Evolutionary conservation across 331 rosid genomes (phyloP), one percentile per base, ranked within the genome.

Genomic region (Pyracantha coccinea): DNA sequence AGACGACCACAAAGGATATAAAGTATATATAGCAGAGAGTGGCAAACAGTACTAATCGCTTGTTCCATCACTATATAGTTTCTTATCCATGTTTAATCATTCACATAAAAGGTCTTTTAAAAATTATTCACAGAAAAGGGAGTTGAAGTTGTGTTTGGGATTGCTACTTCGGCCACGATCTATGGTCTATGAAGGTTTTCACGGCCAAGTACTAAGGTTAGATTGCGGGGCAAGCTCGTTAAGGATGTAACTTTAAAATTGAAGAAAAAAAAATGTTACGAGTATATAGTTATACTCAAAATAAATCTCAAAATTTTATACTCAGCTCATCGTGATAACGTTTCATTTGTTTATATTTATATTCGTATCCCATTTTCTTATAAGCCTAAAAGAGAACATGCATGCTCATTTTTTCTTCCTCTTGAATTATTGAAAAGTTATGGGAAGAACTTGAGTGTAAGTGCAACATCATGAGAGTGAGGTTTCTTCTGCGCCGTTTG

Each of bases 381-480:
- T 35, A 35, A 35, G 13, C 44, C 8, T 35, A 35, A 35, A 9
- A 2, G 4, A 35, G 44, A 35, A 35, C 44, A 35, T 35, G 44
- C 44, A 35, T 35, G 44, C 44, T 9, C 44, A 10, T 38, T 38
- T 38, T 38, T 38, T 38, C 14, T 14, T 1, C 1, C 54, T 47
- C 3, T 44, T 44, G 2, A 2, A 47, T 47, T 47, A 16, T 47
- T 47, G 54, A 47, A 16, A n/a, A 31, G 17, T 65, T 19, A 65
- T 65, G 17, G 16, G 16, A 21, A 2, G 12, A 47, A 47, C 53
- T 45, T 2, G 53, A 73, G 25, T 44, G 67, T 28, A 16, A 29
- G 58, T 29, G 45, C 47, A 55, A 71, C 32, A 71, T 71, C 28
- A 77, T 71, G 77, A 71, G 64, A 71, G 15, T 62, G 77, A 62